Base-by-base conservation (phyloP, 2,329 filamentous ascomycete species). In the Paracorniculantispora psalliotae region DNA sequence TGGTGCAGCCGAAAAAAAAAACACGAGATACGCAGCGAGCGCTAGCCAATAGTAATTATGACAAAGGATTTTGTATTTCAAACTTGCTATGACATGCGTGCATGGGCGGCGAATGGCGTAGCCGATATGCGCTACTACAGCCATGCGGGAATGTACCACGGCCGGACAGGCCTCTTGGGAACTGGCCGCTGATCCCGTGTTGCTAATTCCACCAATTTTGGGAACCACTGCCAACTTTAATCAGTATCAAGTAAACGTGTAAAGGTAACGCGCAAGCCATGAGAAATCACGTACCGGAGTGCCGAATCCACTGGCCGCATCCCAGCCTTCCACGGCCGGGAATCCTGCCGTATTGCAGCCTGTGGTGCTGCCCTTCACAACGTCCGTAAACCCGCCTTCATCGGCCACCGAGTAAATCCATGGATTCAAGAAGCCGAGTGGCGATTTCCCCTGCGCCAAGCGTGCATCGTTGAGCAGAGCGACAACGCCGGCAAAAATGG, bases 381-480 rank as follows among this genome's bases (percentile, higher is more conserved):
- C n/a, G 19, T 58, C 55, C 37, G 13, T 15, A 26, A 58, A 58
- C 2, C 53, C 53, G 3, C 66, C 8, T 63, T 49, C 2, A 60
- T 57, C 17, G 2, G 60, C 63, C 2, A 39, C 37, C 8, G 47
- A 46, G 61, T 81, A 81, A 9, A 81, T 66, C 71, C 75, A 79
- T 2, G 79, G 78, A 63, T 80, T 81, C 30, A 81, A 61, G 62
- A 81, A 81, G 2, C 79, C 77, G 46, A 81, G 67, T 1, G 67
- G 63, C 7, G 74, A 64, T 64, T 77, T 77, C 2, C 77, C 76
- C 21, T 74, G 71, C 6, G 73, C 68, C 13, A 85, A 66, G 25
- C 81, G 70, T 2, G 78, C 78, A 48, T 82, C 79, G 64, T 87
- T 86, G 35, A 87, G 67, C 28, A 84, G 76, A 2, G 79, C 75